Evolutionary conservation across 768 basidiomycete species (phyloP).

Genomic region (Chlorophyllum brunneum): DNA sequence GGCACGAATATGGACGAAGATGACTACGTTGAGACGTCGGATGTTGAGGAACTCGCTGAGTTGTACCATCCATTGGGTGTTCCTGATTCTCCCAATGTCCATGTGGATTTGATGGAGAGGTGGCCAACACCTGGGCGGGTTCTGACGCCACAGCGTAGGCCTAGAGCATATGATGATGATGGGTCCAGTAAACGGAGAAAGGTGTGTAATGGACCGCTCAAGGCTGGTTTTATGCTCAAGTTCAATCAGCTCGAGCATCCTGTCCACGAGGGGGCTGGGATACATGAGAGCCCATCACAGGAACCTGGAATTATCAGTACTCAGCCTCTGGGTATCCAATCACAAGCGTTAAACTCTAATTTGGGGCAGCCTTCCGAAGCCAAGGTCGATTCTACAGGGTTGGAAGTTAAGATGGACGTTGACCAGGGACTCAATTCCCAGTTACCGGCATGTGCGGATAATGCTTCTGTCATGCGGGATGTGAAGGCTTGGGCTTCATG

Average conservation of each 20-base stretch:
- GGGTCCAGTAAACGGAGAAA: constrained; percentile 11
- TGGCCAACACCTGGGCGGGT: background rate
- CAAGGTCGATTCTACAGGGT: background rate
- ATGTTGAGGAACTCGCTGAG: constrained; percentile 6
- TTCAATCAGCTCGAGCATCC: constrained; percentile 4
- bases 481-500: background rate
- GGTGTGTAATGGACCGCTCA: background rate
- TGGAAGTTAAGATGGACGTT: background rate
- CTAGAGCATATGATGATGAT: background rate
- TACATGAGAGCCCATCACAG: background rate
- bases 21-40: constrained; percentile 11
- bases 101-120: background rate
- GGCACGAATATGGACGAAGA: background rate
- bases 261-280: background rate
- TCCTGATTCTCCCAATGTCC: background rate
- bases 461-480: background rate
- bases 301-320: background rate
- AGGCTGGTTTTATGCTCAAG: background rate
- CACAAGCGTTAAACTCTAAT: background rate
- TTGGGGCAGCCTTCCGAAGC: background rate
- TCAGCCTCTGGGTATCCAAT: background rate
- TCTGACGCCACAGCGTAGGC: background rate
- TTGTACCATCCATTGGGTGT: background rate
- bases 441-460: background rate
- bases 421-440: background rate